phyloP scores from a whole-genome alignment of 208 protist genomes.

The Leishmania lainsoni region DNA sequence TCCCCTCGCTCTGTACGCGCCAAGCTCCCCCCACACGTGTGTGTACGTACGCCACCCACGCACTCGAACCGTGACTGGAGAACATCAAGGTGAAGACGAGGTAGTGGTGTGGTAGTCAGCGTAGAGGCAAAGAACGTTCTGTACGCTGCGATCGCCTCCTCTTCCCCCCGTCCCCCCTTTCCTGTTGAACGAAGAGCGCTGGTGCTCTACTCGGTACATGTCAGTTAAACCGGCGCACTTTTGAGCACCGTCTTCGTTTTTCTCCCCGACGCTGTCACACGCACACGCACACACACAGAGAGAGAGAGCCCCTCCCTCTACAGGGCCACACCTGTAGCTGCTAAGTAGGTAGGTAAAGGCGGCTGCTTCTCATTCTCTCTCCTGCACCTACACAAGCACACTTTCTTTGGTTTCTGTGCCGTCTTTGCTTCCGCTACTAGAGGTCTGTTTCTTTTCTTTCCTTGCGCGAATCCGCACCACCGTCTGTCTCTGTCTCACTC shows the following conservation, averaged over 20 bases:
- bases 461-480: not conserved
- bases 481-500: too few species aligned
- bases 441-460: slow-evolving; percentile 1
- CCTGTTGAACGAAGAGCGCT: not conserved
- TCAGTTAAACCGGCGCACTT: not conserved
- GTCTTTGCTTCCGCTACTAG: not conserved
- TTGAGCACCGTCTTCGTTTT: not conserved
- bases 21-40: not conserved
- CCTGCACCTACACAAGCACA: not conserved
- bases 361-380: not conserved
- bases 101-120: not conserved
- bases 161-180: not conserved
- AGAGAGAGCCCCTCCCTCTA: too few species aligned
- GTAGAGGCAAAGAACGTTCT: not conserved
- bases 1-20: not conserved
- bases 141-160: not conserved
- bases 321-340: too few species aligned
- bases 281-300: too few species aligned
- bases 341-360: not conserved
- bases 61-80: not conserved
- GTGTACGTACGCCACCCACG: not conserved
- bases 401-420: too few species aligned
- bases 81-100: not conserved
- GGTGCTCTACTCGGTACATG: not conserved
- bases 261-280: not conserved